Conservation (phyloP, 1,139 yeast species). For the Yamadazyma atmosphaerica region DNA sequence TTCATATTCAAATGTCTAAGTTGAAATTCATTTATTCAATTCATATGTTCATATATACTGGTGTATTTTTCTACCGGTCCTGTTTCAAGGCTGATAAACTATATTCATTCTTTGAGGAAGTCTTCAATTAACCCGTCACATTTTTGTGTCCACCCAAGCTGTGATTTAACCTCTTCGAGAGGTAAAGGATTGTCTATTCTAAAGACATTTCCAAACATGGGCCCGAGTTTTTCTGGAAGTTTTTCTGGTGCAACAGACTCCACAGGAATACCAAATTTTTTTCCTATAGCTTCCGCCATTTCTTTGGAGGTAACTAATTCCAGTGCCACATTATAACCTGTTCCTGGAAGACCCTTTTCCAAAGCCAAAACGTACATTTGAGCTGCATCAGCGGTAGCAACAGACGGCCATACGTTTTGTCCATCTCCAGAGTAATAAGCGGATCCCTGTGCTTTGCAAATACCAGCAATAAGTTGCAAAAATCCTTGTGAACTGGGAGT, state of each 20-base stretch:
- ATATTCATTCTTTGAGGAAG: conserved; percentile 12
- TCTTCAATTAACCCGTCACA: conserved; percentile 20
- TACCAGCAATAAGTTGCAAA: conserved; percentile 12
- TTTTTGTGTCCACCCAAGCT: conserved; percentile 23
- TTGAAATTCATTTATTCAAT: too few relatives aligned
- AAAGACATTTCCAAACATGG: conserved; percentile 10
- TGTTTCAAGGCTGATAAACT: too few relatives aligned
- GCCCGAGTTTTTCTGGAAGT: conserved; percentile 7
- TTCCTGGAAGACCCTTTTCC: conserved; percentile 25
- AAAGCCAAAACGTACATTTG: conserved; percentile 19
- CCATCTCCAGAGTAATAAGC: conserved; percentile 25
- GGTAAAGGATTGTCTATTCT: conserved; percentile 11
- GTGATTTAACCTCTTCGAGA: conserved; percentile 14
- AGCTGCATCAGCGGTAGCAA: conserved; percentile 28
- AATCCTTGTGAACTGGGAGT: conserved; percentile 21
- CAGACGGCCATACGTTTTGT: conserved; percentile 27
- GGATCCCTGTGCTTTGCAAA: conserved; percentile 15
- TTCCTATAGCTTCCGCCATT: conserved; percentile 22
- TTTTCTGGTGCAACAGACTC: conserved; percentile 13
- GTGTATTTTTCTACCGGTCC: too few relatives aligned
- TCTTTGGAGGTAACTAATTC: conserved; percentile 19
- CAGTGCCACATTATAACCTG: conserved; percentile 20
- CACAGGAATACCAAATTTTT: conserved; percentile 14
- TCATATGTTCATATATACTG: too few relatives aligned
- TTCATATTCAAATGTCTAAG: too few relatives aligned